Percentiles rank a stretch among this genome's conserved stretches.
Evolutionary conservation across 371 early-diverging fungal genomes (phyloP).

Genomic region (Vittaforma corneae): DNA sequence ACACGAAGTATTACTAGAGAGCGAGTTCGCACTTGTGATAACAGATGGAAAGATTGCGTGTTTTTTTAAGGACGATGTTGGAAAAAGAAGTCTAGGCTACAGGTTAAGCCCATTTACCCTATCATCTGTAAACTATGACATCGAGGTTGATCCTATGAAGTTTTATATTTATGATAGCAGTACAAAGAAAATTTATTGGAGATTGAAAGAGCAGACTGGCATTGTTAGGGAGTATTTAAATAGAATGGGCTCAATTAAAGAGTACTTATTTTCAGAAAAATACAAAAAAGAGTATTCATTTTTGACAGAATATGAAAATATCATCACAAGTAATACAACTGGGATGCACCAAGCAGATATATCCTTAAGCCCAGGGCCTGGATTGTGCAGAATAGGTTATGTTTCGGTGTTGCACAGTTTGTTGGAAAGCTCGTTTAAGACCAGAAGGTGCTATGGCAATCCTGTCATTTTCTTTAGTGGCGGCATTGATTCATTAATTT

Average conservation of each 20-base stretch:
- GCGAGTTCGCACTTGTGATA: slow-evolving; percentile 36
- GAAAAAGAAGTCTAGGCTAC: slow-evolving; percentile 41
- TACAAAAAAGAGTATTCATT: slow-evolving; percentile 4
- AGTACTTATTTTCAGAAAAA: neutral
- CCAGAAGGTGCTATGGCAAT: neutral
- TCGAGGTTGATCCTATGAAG: slow-evolving; percentile 29
- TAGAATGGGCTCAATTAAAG: neutral
- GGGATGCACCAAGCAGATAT: too few relatives aligned
- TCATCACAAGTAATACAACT: too few relatives aligned
- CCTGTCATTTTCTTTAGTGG: slow-evolving; percentile 39
- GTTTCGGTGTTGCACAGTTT: too few relatives aligned
- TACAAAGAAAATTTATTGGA: neutral
- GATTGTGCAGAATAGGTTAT: too few relatives aligned
- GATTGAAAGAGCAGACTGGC: slow-evolving; percentile 1
- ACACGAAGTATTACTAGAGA: slow-evolving; percentile 34
- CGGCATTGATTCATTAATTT: slow-evolving; percentile 44
- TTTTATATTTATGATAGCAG: slow-evolving; percentile 34
- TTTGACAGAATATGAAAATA: neutral
- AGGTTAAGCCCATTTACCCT: slow-evolving; percentile 13
- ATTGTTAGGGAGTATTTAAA: slow-evolving; percentile 12
- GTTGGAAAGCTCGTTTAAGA: too few relatives aligned
- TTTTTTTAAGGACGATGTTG: slow-evolving; percentile 53
- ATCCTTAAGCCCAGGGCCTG: too few relatives aligned
- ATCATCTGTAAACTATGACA: slow-evolving; percentile 24
- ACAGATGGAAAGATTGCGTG: neutral